Conservation (phyloP, 345 rosid species). For the Corchorus olitorius region DNA sequence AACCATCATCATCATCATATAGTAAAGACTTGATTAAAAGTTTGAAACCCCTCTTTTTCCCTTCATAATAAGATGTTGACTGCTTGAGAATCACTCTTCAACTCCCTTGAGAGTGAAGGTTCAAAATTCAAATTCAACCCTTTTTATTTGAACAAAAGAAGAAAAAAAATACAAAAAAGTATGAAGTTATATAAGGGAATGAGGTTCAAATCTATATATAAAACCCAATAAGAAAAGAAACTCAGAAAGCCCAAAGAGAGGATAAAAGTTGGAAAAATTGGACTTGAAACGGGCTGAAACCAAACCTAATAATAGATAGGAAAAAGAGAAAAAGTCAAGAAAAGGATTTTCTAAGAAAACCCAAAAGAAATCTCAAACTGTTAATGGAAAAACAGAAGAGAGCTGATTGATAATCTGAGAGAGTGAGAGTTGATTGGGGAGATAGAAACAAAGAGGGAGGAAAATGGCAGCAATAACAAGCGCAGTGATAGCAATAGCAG, state of each 20-base stretch:
- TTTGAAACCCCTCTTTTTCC: background rate
- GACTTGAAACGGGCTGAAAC: too few relatives aligned
- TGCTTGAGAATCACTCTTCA: background rate
- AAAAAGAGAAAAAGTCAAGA: too few relatives aligned
- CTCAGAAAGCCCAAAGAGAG: too few relatives aligned
- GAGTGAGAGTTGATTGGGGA: background rate
- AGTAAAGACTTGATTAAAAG: background rate
- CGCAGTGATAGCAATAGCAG: constrained; percentile 58
- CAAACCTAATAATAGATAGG: too few relatives aligned
- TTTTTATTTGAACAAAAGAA: background rate
- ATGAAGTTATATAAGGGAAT: too few relatives aligned
- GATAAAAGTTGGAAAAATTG: too few relatives aligned
- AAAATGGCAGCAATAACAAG: constrained; percentile 50
- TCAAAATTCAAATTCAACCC: background rate
- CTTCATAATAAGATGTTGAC: background rate
- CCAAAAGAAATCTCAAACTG: too few relatives aligned
- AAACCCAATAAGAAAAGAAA: too few relatives aligned
- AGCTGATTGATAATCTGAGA: background rate
- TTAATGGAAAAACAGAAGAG: background rate
- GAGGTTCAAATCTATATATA: too few relatives aligned
- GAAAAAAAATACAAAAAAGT: too few relatives aligned
- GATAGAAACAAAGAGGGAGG: background rate
- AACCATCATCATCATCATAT: too few relatives aligned
- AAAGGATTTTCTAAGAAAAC: too few relatives aligned
- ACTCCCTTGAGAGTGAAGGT: background rate